Conservation (phyloP, 192 early-diverging fungal species). For the Backusella australiensis region DNA sequence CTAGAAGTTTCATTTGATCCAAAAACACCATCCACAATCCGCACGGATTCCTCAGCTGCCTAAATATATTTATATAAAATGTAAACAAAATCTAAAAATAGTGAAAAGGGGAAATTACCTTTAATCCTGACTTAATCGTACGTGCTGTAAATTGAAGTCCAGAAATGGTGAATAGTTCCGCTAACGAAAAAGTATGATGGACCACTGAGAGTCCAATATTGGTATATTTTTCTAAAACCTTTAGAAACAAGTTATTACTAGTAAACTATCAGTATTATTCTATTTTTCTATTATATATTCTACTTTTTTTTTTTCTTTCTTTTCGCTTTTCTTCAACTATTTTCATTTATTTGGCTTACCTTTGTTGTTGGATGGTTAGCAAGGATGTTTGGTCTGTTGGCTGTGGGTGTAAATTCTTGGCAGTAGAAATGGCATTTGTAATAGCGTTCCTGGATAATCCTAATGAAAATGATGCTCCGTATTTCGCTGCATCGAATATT, state of each 20-base stretch:
- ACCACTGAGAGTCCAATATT: slow-evolving; percentile 59
- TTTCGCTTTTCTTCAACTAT: neutral
- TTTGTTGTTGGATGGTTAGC: neutral
- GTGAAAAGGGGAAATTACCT: slow-evolving; percentile 8
- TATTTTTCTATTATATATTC: neutral
- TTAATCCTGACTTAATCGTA: slow-evolving; percentile 62
- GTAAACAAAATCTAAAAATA: slow-evolving; percentile 4
- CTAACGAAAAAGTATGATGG: slow-evolving; percentile 69
- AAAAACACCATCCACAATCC: slow-evolving; percentile 92
- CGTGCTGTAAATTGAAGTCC: slow-evolving; percentile 78
- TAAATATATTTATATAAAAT: slow-evolving; percentile 20
- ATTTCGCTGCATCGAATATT: slow-evolving; percentile 59
- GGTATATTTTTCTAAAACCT: slow-evolving; percentile 63
- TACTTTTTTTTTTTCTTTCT: too few relatives aligned
- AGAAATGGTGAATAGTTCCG: slow-evolving; percentile 72
- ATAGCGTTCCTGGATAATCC: slow-evolving; percentile 54
- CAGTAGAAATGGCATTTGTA: slow-evolving; percentile 56
- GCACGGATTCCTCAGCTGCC: slow-evolving; percentile 86
- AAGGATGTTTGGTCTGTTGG: neutral
- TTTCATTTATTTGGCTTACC: neutral
- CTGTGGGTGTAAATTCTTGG: slow-evolving; percentile 48
- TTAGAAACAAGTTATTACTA: slow-evolving; percentile 44
- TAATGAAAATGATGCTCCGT: slow-evolving; percentile 55
- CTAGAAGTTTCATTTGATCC: slow-evolving; percentile 93
- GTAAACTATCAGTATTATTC: neutral